These are phyloP conservation scores for Fusarium hainanense DNA, from an alignment of 2,329 filamentous ascomycete species.

Conservation along the genomic window DNA sequence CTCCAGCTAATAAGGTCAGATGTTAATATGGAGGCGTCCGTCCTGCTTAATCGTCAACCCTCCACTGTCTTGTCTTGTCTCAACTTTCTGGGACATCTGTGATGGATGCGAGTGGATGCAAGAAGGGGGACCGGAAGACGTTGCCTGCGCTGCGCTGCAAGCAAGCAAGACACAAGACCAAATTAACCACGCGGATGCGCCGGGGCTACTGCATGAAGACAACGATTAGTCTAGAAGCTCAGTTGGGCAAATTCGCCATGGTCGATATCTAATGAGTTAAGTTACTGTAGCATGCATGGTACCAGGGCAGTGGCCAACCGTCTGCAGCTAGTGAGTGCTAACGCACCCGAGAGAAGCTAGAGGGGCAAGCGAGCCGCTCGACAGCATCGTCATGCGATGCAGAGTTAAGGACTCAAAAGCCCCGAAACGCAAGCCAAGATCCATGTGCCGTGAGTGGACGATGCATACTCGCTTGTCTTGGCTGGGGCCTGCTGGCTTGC, in stretches of 20 bases:
- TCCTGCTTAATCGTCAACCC: slow-evolving; percentile 18
- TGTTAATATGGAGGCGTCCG: slow-evolving; percentile 29
- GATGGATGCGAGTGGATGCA: slow-evolving; percentile 35
- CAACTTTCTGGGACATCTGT: slow-evolving; percentile 18
- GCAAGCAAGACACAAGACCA: slow-evolving; percentile 41
- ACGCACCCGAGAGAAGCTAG: slow-evolving; percentile 29
- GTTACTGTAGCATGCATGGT: slow-evolving; percentile 9
- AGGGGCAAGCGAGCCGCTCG: slow-evolving; percentile 28
- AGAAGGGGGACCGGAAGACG: slow-evolving; percentile 27
- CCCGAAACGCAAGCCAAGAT: slow-evolving; percentile 30
- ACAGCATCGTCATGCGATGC: slow-evolving; percentile 40
- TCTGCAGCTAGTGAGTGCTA: slow-evolving; percentile 33
- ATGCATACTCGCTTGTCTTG: slow-evolving; percentile 1
- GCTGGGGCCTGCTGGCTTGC: slow-evolving; percentile 16
- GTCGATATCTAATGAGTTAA: slow-evolving; percentile 13
- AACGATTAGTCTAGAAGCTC: slow-evolving; percentile 38
- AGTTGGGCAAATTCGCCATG: slow-evolving; percentile 19
- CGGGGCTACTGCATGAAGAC: slow-evolving; percentile 41
- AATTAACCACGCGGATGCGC: slow-evolving; percentile 41
- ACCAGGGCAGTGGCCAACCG: slow-evolving; percentile 35
- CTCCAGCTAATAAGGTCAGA: slow-evolving; percentile 16
- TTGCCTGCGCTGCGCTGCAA: slow-evolving; percentile 13
- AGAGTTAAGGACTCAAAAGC: slow-evolving; percentile 32
- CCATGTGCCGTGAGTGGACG: slow-evolving; percentile 29
- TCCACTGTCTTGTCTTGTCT: slow-evolving; percentile 9